Evolutionary conservation across 2,329 filamentous ascomycete genomes (phyloP).

Genomic region (Allantophomopsis lycopodina): DNA sequence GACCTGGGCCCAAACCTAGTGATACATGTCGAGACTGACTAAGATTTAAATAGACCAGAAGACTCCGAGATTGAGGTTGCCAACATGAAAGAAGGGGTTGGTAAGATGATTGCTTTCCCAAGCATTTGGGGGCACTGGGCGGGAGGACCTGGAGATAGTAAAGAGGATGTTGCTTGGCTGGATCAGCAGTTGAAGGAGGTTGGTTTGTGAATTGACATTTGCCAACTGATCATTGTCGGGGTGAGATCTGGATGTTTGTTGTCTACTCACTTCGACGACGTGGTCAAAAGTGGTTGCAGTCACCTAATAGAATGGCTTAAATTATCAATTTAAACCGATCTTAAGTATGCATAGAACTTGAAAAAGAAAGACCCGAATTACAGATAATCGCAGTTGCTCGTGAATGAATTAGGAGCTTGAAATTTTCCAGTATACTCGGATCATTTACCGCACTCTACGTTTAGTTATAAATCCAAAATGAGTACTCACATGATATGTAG

Average conservation of each 20-base stretch:
- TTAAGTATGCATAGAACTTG: neutral
- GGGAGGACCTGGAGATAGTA: constrained; percentile 57
- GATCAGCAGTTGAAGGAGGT: constrained; percentile 44
- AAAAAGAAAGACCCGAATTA: too few species aligned
- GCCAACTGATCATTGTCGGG: too few species aligned
- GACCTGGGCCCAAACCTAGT: constrained; percentile 4
- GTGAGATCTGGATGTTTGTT: too few species aligned
- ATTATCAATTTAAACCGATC: neutral
- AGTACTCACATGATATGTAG: too few species aligned
- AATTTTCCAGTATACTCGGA: too few species aligned
- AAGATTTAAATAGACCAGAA: constrained; percentile 40
- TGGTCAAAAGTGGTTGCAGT: too few species aligned
- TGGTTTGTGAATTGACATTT: constrained; percentile 1
- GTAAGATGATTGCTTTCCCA: constrained; percentile 37
- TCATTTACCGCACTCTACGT: too few species aligned
- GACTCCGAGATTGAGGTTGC: constrained; percentile 63
- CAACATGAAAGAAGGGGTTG: constrained; percentile 44
- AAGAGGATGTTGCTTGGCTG: constrained; percentile 59
- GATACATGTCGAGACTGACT: neutral
- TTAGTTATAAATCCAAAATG: too few species aligned
- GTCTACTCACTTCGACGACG: too few species aligned
- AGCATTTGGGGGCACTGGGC: constrained; percentile 55
- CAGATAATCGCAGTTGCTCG: too few species aligned
- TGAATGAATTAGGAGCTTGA: too few species aligned
- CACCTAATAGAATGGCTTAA: neutral